These are phyloP conservation scores for Rhizopus arrhizus DNA, from an alignment of 371 early-diverging fungal genomes.

Conservation along the genomic window DNA sequence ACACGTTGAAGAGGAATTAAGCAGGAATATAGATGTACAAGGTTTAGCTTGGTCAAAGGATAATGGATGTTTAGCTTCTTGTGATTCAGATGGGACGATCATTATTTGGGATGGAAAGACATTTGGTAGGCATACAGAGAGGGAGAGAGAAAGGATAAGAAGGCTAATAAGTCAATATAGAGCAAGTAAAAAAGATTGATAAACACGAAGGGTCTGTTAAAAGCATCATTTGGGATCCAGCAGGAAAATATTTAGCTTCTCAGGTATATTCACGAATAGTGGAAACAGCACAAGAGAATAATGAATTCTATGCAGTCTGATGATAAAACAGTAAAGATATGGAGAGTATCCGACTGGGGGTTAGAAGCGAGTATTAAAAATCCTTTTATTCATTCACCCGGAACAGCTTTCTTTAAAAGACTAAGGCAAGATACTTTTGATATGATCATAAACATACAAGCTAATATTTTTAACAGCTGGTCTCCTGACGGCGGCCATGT, in stretches of 20 bases:
- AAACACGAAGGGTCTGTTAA: conserved; percentile 92
- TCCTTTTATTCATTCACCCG: conserved; percentile 77
- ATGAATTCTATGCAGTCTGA: conserved; percentile 64
- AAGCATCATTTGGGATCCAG: conserved; percentile 96
- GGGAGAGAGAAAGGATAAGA: background rate
- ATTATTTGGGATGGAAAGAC: conserved; percentile 84
- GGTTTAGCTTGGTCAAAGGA: conserved; percentile 93
- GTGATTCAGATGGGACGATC: conserved; percentile 84
- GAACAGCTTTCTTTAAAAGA: conserved; percentile 86
- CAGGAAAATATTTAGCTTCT: conserved; percentile 89
- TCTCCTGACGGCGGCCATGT: conserved; percentile 92
- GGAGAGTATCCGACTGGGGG: conserved; percentile 86
- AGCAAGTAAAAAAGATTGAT: conserved; percentile 66
- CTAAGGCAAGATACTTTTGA: conserved; percentile 59
- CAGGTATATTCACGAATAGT: conserved; percentile 58
- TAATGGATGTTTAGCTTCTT: conserved; percentile 85
- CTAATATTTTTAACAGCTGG: conserved; percentile 66
- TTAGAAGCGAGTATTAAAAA: conserved; percentile 70
- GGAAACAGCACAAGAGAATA: background rate
- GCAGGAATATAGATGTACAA: conserved; percentile 68
- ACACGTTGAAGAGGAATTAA: background rate
- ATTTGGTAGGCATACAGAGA: conserved; percentile 62
- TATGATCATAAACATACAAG: background rate
- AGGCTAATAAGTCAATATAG: conserved; percentile 28
- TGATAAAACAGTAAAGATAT: conserved; percentile 87